Conservation (phyloP, 371 early-diverging fungal species). For the Syncephalastrum monosporum region DNA sequence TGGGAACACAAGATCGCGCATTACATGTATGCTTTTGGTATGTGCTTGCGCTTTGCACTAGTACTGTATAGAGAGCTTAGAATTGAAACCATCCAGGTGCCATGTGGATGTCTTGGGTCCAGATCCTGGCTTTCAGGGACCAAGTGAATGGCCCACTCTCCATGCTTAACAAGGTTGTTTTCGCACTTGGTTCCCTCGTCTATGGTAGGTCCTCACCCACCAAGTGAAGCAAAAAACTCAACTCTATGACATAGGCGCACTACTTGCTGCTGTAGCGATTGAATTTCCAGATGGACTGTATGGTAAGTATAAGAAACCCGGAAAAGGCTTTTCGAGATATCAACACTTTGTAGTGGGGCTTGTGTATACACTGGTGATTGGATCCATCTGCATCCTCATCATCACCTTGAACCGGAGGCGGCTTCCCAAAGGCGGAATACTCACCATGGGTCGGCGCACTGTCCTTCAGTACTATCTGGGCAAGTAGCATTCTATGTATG, state of each 20-base stretch:
- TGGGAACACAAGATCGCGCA: constrained; percentile 62
- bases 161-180: constrained; percentile 19
- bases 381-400: constrained; percentile 19
- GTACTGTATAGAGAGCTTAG: not conserved
- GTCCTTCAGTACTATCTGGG: constrained; percentile 43
- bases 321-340: not conserved
- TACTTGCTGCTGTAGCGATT: constrained; percentile 46
- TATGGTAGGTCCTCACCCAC: constrained; percentile 22
- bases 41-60: not conserved
- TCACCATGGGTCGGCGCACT: constrained; percentile 46
- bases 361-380: constrained; percentile 34
- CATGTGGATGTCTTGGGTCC: constrained; percentile 58
- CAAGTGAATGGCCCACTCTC: constrained; percentile 38
- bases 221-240: not conserved
- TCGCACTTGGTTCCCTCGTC: constrained; percentile 30
- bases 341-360: constrained; percentile 21
- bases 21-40: constrained; percentile 55
- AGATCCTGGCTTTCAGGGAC: constrained; percentile 44
- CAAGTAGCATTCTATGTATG: not conserved
- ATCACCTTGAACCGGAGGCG: constrained; percentile 23
- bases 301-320: constrained; percentile 14
- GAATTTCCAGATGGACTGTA: constrained; percentile 43
- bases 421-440: constrained; percentile 31
- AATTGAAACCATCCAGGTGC: constrained; percentile 30
- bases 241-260: constrained; percentile 4